Conservation (phyloP, 257 asterid species). For the Mentha longifolia region DNA sequence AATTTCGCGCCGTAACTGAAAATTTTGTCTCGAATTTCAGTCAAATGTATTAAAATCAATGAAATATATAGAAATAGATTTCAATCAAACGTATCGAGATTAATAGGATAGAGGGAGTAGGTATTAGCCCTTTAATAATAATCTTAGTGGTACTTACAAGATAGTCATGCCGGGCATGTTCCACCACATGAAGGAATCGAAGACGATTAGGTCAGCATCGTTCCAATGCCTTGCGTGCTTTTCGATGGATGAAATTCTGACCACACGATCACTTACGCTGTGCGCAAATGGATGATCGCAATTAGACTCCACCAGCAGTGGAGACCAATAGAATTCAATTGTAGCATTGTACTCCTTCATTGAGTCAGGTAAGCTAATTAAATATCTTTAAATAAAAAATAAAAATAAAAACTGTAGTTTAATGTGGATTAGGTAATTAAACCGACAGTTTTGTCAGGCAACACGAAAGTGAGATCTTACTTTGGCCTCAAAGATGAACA, state of each 20-base stretch:
- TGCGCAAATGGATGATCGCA: constrained; percentile 43
- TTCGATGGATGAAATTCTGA: constrained; percentile 53
- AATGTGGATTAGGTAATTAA: constrained; percentile 4
- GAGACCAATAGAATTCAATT: constrained; percentile 75
- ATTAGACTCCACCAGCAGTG: constrained; percentile 71
- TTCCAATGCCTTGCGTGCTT: constrained; percentile 71
- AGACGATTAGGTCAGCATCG: constrained; percentile 65
- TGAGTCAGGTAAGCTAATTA: too few relatives aligned
- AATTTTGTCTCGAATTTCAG: too few relatives aligned
- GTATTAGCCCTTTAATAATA: too few relatives aligned
- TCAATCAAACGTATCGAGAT: too few relatives aligned
- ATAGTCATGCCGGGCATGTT: constrained; percentile 48
- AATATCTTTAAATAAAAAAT: too few relatives aligned
- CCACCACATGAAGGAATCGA: constrained; percentile 79
- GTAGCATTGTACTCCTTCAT: constrained; percentile 64
- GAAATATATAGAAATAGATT: too few relatives aligned
- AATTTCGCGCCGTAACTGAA: too few relatives aligned
- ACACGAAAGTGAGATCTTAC: constrained; percentile 31
- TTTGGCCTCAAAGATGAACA: constrained; percentile 34
- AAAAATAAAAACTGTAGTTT: too few relatives aligned
- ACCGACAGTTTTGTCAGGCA: not conserved
- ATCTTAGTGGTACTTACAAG: constrained; percentile 44
- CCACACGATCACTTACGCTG: constrained; percentile 40
- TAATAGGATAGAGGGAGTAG: not conserved
- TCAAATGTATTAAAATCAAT: too few relatives aligned